Conservation (phyloP, 192 early-diverging fungal species). For the Linnemannia hyalina region DNA sequence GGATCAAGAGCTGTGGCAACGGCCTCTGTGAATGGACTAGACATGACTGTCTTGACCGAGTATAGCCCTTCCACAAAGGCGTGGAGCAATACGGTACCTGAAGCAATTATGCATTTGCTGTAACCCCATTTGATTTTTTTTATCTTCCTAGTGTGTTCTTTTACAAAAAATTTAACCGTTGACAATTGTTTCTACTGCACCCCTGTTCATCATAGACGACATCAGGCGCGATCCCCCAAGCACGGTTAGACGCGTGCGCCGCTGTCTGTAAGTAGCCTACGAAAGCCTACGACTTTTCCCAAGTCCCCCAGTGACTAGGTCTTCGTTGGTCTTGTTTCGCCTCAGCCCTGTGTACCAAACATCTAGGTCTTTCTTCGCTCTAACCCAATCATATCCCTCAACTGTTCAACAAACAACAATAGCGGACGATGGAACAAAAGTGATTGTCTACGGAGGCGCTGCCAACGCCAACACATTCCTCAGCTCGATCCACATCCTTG, state of each 20-base stretch:
- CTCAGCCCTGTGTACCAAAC: neutral
- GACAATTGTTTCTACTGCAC: neutral
- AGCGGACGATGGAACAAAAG: slow-evolving; percentile 38
- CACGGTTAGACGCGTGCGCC: slow-evolving; percentile 22
- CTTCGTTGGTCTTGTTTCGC: neutral
- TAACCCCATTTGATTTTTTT: no score
- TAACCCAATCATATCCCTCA: neutral
- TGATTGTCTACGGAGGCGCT: slow-evolving; percentile 39
- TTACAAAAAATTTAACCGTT: neutral
- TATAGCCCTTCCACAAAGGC: slow-evolving; percentile 8
- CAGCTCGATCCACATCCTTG: slow-evolving; percentile 26
- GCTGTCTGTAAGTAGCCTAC: slow-evolving; percentile 28
- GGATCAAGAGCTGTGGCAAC: slow-evolving; percentile 17
- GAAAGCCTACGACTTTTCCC: neutral
- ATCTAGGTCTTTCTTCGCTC: neutral
- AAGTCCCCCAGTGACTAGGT: neutral
- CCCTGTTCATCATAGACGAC: slow-evolving; percentile 10
- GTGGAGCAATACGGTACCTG: slow-evolving; percentile 19
- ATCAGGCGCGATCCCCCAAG: slow-evolving; percentile 17
- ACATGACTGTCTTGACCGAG: slow-evolving; percentile 15
- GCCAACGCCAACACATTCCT: slow-evolving; percentile 4
- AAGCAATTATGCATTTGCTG: no score
- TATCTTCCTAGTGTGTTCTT: no score
- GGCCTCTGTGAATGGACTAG: neutral
- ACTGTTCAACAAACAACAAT: neutral